Conservation (phyloP, 306 rosid species). For the Acacia melanoxylon region DNA sequence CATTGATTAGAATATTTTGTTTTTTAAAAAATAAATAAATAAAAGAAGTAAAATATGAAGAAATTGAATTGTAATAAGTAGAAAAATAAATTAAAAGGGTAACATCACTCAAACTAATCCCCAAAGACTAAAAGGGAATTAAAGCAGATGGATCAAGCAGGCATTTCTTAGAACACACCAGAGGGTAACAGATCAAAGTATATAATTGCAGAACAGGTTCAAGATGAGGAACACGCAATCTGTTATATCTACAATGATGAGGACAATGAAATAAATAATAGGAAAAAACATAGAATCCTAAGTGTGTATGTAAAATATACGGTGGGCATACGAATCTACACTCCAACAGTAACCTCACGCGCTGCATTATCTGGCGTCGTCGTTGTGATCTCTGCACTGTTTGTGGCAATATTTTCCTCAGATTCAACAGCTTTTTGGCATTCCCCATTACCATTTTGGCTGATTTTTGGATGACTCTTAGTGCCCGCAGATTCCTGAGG, state of each 20-base stretch:
- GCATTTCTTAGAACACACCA: conserved; percentile 15
- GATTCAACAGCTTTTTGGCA: conserved; percentile 40
- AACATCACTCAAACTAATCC: not conserved
- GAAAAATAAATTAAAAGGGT: not conserved
- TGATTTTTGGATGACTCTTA: conserved; percentile 41
- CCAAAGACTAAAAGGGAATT: not conserved
- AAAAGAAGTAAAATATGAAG: not conserved
- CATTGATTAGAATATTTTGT: too few species aligned
- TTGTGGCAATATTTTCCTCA: conserved; percentile 32
- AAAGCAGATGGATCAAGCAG: conserved; percentile 20
- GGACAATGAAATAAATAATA: conserved; percentile 32
- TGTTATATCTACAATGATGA: conserved; percentile 48
- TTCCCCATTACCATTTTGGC: conserved; percentile 43
- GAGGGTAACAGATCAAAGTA: conserved; percentile 24
- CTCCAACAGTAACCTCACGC: conserved; percentile 65
- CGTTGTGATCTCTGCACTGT: conserved; percentile 29
- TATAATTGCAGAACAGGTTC: conserved; percentile 28
- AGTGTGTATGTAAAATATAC: conserved; percentile 27
- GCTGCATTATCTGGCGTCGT: conserved; percentile 55
- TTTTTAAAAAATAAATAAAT: too few species aligned
- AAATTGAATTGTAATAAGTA: not conserved
- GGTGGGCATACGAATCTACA: conserved; percentile 34
- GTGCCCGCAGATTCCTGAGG: conserved; percentile 43
- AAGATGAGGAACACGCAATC: conserved; percentile 34
- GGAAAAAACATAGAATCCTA: conserved; percentile 25